These are phyloP conservation scores for Plenodomus lindquistii DNA, from an alignment of 2,329 filamentous ascomycete genomes.

Conservation along the genomic window DNA sequence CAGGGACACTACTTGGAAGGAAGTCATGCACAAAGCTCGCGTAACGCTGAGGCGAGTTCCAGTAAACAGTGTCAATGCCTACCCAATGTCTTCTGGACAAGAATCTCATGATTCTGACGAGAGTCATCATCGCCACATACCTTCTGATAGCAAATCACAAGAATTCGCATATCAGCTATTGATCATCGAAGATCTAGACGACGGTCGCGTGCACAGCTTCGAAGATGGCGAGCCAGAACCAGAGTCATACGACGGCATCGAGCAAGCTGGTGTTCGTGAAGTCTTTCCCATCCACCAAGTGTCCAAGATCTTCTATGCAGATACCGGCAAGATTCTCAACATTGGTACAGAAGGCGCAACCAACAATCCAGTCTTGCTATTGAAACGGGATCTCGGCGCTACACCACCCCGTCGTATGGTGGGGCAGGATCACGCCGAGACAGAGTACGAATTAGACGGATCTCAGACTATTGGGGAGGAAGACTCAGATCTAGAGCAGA, in stretches of 20 bases:
- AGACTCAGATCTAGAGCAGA: conserved; percentile 46
- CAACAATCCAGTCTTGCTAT: conserved; percentile 72
- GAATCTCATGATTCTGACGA: conserved; percentile 16
- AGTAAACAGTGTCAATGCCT: conserved; percentile 58
- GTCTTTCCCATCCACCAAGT: conserved; percentile 73
- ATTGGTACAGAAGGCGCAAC: conserved; percentile 71
- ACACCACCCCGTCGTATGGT: conserved; percentile 64
- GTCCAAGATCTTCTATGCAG: conserved; percentile 90
- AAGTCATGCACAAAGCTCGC: conserved; percentile 90
- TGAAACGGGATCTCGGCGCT: conserved; percentile 72
- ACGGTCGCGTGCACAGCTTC: conserved; percentile 68
- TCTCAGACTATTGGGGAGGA: conserved; percentile 41
- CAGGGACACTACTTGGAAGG: conserved; percentile 83
- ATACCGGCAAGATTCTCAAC: conserved; percentile 86
- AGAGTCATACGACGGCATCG: conserved; percentile 63
- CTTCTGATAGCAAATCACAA: conserved; percentile 52
- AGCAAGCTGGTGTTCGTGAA: conserved; percentile 66
- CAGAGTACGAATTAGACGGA: conserved; percentile 43
- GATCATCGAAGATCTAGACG: conserved; percentile 80
- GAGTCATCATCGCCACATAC: conserved; percentile 34
- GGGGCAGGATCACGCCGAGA: conserved; percentile 41
- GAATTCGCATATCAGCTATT: conserved; percentile 82
- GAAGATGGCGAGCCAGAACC: conserved; percentile 63
- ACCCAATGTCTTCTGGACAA: conserved; percentile 30
- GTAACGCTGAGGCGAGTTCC: conserved; percentile 78